Evolutionary conservation across 2,329 filamentous ascomycete species (phyloP).

Genomic region (Diaporthe vexans): DNA sequence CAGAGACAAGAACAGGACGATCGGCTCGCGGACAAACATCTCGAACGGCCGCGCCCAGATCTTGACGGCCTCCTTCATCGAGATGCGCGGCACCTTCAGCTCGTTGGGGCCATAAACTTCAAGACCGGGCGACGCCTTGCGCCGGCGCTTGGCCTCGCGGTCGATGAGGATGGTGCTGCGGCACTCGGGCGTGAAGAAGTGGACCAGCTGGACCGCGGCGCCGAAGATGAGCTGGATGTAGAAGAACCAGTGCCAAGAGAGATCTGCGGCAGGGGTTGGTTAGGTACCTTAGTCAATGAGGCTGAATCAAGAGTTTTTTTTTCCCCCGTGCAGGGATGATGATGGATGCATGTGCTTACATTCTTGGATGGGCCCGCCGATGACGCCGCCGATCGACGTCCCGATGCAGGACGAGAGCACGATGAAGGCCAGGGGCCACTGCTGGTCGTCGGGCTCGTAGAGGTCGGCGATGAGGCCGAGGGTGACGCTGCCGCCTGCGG

Average conservation of each 20-base stretch:
- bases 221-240: constrained; percentile 74
- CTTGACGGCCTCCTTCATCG: constrained; percentile 55
- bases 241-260: constrained; percentile 67
- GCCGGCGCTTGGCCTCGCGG: constrained; percentile 67
- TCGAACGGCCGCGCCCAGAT: constrained; percentile 76
- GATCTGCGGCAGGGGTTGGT: constrained; percentile 8
- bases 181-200: constrained; percentile 70
- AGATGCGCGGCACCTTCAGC: constrained; percentile 46
- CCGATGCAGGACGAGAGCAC: constrained; percentile 69
- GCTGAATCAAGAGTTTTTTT: not conserved
- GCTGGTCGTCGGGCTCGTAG: constrained; percentile 69
- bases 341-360: constrained; percentile 3
- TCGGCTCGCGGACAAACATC: constrained; percentile 82
- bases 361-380: constrained; percentile 56
- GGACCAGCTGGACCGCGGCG: constrained; percentile 62
- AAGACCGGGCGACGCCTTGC: constrained; percentile 57
- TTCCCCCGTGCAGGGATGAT: not conserved
- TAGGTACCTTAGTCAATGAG: not conserved
- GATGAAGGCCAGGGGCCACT: constrained; percentile 72
- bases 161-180: constrained; percentile 70
- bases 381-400: constrained; percentile 66
- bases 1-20: constrained; percentile 78
- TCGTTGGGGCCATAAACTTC: constrained; percentile 63
- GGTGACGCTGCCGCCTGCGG: constrained; percentile 75
- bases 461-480: constrained; percentile 76